Evolutionary conservation across 805 yeast species (phyloP), one percentile per base, ranked within the genome.

Genomic region (Candida schatavii): DNA sequence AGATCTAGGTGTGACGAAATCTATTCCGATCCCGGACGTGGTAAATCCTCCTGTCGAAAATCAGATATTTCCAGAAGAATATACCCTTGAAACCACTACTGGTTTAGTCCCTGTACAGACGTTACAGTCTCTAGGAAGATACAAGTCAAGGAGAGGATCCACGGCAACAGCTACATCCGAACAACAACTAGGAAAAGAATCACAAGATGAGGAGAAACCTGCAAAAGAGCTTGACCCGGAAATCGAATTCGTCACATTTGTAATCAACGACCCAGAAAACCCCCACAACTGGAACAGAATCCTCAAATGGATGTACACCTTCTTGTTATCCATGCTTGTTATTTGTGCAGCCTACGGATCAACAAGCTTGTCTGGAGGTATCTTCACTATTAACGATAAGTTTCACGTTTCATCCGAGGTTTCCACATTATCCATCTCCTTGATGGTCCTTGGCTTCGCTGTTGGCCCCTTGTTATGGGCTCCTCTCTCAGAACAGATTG

Each of bases 321-420:
- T 84, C 23, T 48, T 81, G 7, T 68, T 87, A 19, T 81, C 96
- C 1, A 49, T 79, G 25, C 72, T 86, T 47, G 97, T 90, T 39
- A 82, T 90, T 43, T 78, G 88, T 54, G 96, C 91, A 23, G 97
- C 97, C 2, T 89, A 87, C 60, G 97, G 97, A 31, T 87, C 96
- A 3, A 85, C 97, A 1, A 85, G 91, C 58, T 84, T 88, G 53
- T 83, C 96, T 20, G 95, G 96, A 52, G 93, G 95, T 35, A 67
- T 90, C 37, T 76, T 73, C n/a, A 70, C 83, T 14, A 80, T 88
- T 46, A 67, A 70, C 46, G 83, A 83, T 11, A 74, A 80, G 52
- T 88, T 73, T 60, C 65, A 79, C 46, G 96, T 89, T 18, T 77
- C 86, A 13, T 59, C 68, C 2, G 96, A 86, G 60, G 97, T 88